Percentiles rank a stretch among this genome's conserved stretches.
Conservation (phyloP, 208 protist species). For the Naegleria lovaniensis region DNA sequence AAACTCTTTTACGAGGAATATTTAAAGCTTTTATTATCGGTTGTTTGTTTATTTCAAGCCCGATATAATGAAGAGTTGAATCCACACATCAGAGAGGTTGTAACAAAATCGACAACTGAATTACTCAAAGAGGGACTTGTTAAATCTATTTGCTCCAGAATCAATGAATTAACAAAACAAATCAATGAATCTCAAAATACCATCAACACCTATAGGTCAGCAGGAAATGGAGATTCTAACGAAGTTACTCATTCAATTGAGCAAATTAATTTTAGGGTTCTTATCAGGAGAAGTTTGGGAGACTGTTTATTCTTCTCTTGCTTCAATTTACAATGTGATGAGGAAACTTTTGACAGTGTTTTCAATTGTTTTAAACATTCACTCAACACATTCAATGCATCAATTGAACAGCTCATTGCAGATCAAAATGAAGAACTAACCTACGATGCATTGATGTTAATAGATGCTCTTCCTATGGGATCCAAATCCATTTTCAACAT, state of each 20-base stretch:
- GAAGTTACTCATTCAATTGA: neutral
- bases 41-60: neutral
- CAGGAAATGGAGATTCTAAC: neutral
- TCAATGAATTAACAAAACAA: neutral
- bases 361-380: neutral
- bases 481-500: neutral
- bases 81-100: neutral
- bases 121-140: neutral
- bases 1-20: neutral
- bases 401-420: neutral
- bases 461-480: neutral
- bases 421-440: neutral
- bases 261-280: neutral
- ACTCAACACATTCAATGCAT: neutral
- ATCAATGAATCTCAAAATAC: neutral
- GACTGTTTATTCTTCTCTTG: neutral
- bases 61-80: neutral
- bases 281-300: neutral
- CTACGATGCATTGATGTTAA: neutral
- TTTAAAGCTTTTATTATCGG: neutral
- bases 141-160: neutral
- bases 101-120: neutral
- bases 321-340: neutral
- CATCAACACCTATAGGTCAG: neutral
- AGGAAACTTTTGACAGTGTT: neutral